Percentiles rank a stretch among this genome's conserved stretches.
Conservation (phyloP, 2,329 filamentous ascomycete species). For the Penicillium freii region DNA sequence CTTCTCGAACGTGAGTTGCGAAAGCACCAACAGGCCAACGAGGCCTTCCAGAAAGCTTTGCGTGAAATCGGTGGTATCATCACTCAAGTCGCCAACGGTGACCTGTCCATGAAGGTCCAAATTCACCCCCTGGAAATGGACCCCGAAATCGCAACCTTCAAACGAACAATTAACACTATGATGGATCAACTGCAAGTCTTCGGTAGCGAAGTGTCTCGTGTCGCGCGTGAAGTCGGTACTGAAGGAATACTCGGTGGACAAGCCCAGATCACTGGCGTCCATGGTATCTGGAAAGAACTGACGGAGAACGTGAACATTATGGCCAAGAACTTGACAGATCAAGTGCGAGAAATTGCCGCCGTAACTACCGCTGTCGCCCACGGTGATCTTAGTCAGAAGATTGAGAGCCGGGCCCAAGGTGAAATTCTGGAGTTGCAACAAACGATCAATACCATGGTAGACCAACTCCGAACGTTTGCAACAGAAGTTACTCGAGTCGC, state of each 20-base stretch:
- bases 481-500: constrained; percentile 81
- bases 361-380: constrained; percentile 81
- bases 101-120: constrained; percentile 93
- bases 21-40: constrained; percentile 97
- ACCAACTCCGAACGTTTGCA: constrained; percentile 78
- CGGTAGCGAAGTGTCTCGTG: constrained; percentile 90
- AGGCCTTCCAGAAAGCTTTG: constrained; percentile 96
- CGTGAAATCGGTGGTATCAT: constrained; percentile 97
- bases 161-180: constrained; percentile 98
- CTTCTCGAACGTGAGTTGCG: constrained; percentile 88
- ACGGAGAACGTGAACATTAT: constrained; percentile 87
- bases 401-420: constrained; percentile 74
- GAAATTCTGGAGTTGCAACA: constrained; percentile 81
- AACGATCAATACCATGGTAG: constrained; percentile 88
- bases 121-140: constrained; percentile 97
- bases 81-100: constrained; percentile 90
- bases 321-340: constrained; percentile 77
- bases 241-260: constrained; percentile 93
- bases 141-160: constrained; percentile 96
- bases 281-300: constrained; percentile 96
- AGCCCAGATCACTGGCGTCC: constrained; percentile 87
- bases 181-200: constrained; percentile 98
- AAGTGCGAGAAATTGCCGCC: constrained; percentile 81
- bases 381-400: constrained; percentile 80
- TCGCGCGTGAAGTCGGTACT: constrained; percentile 93